A percentile compares a stretch with the other conserved stretches of the same genome.
Conservation (phyloP, 1,284 basidiomycete genomes). For the Trichosporon sp. region DNA sequence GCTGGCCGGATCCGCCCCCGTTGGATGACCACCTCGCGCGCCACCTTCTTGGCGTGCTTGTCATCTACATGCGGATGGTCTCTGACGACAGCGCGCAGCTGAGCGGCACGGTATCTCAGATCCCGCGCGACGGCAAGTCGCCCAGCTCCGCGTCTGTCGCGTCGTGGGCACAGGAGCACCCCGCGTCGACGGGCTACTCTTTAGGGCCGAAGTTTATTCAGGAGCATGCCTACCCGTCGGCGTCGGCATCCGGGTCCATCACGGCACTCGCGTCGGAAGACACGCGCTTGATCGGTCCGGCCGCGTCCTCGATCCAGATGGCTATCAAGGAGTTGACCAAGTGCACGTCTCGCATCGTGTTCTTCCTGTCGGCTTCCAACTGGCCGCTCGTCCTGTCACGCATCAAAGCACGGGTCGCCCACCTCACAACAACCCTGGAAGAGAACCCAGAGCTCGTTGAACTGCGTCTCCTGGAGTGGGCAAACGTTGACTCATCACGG, state of each 20-base stretch:
- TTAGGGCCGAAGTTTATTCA: conserved; percentile 32
- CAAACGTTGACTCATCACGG: conserved; percentile 47
- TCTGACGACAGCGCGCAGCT: conserved; percentile 40
- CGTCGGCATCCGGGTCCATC: conserved; percentile 4
- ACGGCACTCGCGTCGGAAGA: conserved; percentile 9
- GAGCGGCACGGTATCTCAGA: conserved; percentile 8
- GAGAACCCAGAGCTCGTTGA: conserved; percentile 55
- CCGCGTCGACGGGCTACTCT: conserved; percentile 18
- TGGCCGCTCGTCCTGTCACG: conserved; percentile 75
- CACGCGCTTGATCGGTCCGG: conserved; percentile 12
- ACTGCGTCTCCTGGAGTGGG: conserved; percentile 49
- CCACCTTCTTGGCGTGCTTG: conserved; percentile 76
- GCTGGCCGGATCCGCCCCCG: conserved; percentile 66
- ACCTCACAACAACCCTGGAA: conserved; percentile 48
- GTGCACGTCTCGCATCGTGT: conserved; percentile 67
- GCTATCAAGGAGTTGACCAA: conserved; percentile 46
- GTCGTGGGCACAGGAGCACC: conserved; percentile 19
- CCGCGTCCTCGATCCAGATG: conserved; percentile 22
- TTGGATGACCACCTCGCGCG: conserved; percentile 82
- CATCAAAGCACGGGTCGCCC: conserved; percentile 64
- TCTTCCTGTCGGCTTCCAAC: conserved; percentile 83
- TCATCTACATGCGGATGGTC: conserved; percentile 72
- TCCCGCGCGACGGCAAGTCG: conserved; percentile 24
- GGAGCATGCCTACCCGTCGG: conserved; percentile 32
- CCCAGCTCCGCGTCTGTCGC: conserved; percentile 22